Evolutionary conservation across 2,329 filamentous ascomycete species (phyloP), one percentile per base, ranked within the genome.

Genomic region (Raffaelea ambrosiae): DNA sequence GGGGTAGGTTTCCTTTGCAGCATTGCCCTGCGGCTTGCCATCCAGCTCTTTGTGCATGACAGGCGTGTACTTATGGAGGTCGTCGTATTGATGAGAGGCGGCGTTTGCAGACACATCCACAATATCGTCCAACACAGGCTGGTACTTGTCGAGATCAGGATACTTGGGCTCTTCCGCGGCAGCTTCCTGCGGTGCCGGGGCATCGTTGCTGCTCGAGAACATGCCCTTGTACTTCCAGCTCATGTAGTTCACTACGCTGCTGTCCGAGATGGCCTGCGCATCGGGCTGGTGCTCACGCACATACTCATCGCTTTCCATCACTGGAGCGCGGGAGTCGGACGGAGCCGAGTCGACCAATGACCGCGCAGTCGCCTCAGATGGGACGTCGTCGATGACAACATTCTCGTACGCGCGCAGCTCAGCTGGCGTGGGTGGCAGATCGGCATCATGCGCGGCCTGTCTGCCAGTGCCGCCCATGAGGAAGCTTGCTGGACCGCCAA

Each of bases 1-100:
- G 2, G 68, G 60, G 48, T 72, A 72, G 3, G 65, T 54, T 48
- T 64, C 63, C 4, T 66, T 61, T 16, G 60, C 52, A 16, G 13
- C 21, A 19, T 22, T 5, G 29, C 66, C 64, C 47, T 63, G 64
- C 13, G 57, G 55, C 33, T 66, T 63, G 35, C 70, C 70, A 52
- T 73, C 63, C 1, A 62, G 62, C 48, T 68, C 64, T 36, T 66
- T 61, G 50, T 60, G 53, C 47, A 42, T 38, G 9, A 51, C 48
- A 2, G 50, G 48, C 11, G 31, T 43, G 41, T 55, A 51, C n/a
- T 51, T 46, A n/a, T 50, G 35, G 14, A 51, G 43, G 21, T 47
- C 50, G 10, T 49, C 38, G 26, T 48, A 23, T 11, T 38, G 23
- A 8, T 40, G 18, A 4, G 33, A 21, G 40, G 23, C 26, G 5